Conservation (phyloP, 345 rosid species). For the Brassica incana region DNA sequence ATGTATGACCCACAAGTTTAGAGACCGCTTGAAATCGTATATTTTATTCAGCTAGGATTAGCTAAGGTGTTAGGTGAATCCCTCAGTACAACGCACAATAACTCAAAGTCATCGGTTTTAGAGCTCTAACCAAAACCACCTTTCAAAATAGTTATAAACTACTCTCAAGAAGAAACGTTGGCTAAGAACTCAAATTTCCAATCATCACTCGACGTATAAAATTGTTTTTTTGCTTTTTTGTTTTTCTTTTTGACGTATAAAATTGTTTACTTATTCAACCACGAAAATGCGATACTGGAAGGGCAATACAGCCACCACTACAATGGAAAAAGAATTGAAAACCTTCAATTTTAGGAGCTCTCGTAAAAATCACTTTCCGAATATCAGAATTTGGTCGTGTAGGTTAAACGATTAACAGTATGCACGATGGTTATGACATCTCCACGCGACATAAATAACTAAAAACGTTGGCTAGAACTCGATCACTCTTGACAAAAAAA, state of each 20-base stretch:
- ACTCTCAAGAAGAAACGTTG: neutral
- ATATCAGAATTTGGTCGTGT: slow-evolving; percentile 17
- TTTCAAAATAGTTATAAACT: slow-evolving; percentile 10
- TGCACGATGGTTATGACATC: slow-evolving; percentile 7
- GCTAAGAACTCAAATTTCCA: neutral
- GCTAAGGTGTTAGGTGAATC: neutral
- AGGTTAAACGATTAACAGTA: slow-evolving; percentile 17
- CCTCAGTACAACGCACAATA: neutral
- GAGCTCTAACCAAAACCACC: neutral
- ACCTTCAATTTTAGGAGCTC: slow-evolving; percentile 1
- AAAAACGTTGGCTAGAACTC: neutral
- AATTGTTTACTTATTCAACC: neutral
- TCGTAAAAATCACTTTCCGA: slow-evolving; percentile 13
- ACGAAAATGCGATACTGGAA: neutral
- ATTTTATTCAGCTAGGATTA: slow-evolving; percentile 5
- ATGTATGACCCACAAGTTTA: neutral
- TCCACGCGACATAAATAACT: neutral
- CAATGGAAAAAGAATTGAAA: neutral
- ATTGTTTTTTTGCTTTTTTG: too few relatives aligned
- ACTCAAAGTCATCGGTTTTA: neutral
- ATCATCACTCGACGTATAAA: neutral
- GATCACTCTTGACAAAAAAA: neutral
- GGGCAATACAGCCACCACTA: slow-evolving; percentile 15
- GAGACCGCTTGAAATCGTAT: neutral
- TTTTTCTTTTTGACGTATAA: neutral